Evolutionary conservation across 1,284 basidiomycete species (phyloP).

Genomic region (Ceratobasidium sp.): DNA sequence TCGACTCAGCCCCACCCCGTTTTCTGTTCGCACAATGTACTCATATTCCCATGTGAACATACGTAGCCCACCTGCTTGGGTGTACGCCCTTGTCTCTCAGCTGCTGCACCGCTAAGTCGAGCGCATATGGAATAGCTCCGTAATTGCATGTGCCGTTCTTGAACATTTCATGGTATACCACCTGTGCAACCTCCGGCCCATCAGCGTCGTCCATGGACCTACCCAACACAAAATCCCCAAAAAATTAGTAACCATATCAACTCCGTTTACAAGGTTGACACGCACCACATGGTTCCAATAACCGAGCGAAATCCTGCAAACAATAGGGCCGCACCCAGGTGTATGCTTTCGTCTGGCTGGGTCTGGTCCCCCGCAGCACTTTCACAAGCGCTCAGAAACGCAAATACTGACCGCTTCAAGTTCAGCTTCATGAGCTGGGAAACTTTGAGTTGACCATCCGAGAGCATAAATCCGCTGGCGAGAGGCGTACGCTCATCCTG

Average conservation of each 20-base stretch:
- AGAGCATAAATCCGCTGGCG: neutral
- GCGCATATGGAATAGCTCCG: neutral
- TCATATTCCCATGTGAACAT: constrained; percentile 6
- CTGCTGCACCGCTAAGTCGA: neutral
- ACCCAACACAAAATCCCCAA: neutral
- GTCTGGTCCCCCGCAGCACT: constrained; percentile 3
- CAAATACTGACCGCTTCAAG: constrained; percentile 3
- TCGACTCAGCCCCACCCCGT: no score
- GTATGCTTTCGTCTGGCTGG: constrained; percentile 16
- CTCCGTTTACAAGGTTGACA: no score
- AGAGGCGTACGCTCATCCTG: neutral
- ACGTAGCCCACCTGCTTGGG: neutral
- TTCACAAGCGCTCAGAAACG: constrained; percentile 11
- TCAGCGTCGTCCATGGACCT: neutral
- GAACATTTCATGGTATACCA: neutral
- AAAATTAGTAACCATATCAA: no score
- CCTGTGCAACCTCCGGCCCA: neutral
- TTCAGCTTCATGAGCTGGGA: neutral
- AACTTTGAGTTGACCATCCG: neutral
- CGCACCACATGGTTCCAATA: constrained; percentile 3
- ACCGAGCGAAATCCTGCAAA: neutral
- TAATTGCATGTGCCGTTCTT: neutral
- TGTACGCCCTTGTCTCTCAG: neutral
- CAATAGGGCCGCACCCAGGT: constrained; percentile 10
- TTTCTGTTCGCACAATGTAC: no score